These are phyloP conservation scores for Yamadazyma atmosphaerica DNA, from an alignment of 1,139 yeast species.

Conservation along the genomic window DNA sequence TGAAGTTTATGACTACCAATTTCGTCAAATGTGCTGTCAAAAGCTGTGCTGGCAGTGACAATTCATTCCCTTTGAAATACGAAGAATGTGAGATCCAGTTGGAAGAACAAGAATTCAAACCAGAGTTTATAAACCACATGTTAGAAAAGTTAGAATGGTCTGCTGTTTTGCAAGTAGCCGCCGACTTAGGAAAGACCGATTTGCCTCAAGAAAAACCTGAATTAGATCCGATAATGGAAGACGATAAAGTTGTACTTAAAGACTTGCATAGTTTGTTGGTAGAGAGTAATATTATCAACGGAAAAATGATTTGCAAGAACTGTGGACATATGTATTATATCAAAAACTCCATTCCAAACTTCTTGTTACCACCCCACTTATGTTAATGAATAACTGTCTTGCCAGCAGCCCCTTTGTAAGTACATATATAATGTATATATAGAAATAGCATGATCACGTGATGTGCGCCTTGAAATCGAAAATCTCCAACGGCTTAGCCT, in stretches of 20 bases:
- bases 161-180: conserved; percentile 75
- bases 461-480: conserved; percentile 1
- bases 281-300: conserved; percentile 85
- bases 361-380: conserved; percentile 90
- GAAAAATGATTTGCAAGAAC: conserved; percentile 83
- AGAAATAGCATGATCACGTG: not conserved
- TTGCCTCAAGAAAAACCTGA: conserved; percentile 71
- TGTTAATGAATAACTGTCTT: conserved; percentile 11
- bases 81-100: conserved; percentile 71
- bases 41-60: conserved; percentile 69
- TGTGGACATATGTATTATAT: conserved; percentile 88
- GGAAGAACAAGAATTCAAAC: conserved; percentile 80
- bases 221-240: conserved; percentile 55
- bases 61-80: conserved; percentile 79
- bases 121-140: conserved; percentile 76
- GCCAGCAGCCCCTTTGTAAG: not conserved
- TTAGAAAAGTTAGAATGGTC: conserved; percentile 86
- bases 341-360: conserved; percentile 92
- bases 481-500: not conserved
- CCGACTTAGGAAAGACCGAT: conserved; percentile 67
- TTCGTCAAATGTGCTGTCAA: conserved; percentile 93
- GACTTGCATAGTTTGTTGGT: conserved; percentile 78
- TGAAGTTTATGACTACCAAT: conserved; percentile 94
- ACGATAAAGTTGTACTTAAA: conserved; percentile 59
- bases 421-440: not conserved